Base-by-base conservation (phyloP, 1,284 basidiomycete genomes). In the Singerocomus inundabilis region DNA sequence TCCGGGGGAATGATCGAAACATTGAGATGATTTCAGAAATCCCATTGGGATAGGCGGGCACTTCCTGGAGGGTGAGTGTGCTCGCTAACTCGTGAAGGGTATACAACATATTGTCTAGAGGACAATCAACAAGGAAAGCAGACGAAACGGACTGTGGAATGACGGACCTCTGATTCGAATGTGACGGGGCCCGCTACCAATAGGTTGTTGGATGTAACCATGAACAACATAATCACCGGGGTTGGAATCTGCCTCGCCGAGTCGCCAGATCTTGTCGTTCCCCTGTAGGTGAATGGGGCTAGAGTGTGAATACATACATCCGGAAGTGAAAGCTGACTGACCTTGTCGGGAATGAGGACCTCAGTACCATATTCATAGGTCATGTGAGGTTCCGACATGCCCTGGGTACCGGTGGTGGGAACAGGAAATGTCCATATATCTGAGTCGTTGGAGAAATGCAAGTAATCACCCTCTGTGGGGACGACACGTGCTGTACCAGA, bases 291-390 rank as follows among this genome's bases (percentile, higher is more conserved):
- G 10, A 7, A 25, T 53, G 21, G 21, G 21, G n/a, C n/a, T n/a
- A 51, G 45, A 46, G 5, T 12, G 2, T 1, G 21, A 37, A 36
- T 29, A 5, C 6, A 34, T 33, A 4, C 8, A 7, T 3, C 4
- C 5, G 24, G 6, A 25, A 2, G 5, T 5, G 26, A 31, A 38
- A 10, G 32, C 38, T 38, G 15, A 61, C 75, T 54, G 48, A 84
- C 84, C 59, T 87, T 68, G 66, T 87, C 85, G 1, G 85, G 80
- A 24, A 88, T 70, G 43, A 87, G 72, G 4, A 86, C 54, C 56
- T 87, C 84, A 2, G 58, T 58, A 4, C 69, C 70, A 58, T 78
- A 69, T 63, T 84, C 70, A 24, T 81, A 60, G 0, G 75, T 75
- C 80, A 84, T 81, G 61, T 86, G 85, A 13, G 85, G 83, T 59